Percentiles rank a stretch among this genome's conserved stretches.
Conservation (phyloP, 345 rosid genomes). For the Viola odorata region DNA sequence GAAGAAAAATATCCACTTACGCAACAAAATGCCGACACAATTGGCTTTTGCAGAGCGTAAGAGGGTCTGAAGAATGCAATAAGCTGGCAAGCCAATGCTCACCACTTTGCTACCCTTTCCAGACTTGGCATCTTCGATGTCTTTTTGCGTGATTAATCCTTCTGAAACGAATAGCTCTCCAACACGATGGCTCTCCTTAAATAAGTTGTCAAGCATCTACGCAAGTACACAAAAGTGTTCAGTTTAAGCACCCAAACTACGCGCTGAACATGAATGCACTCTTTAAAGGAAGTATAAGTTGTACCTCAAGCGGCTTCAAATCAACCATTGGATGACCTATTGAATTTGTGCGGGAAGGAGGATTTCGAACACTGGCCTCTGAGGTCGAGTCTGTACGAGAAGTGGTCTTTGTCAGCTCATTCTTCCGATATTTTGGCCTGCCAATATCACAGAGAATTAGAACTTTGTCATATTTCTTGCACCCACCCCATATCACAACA, state of each 20-base stretch:
- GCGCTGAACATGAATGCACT: neutral
- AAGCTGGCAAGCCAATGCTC: constrained; percentile 84
- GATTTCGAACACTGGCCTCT: constrained; percentile 34
- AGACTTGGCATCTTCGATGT: constrained; percentile 73
- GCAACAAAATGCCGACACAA: constrained; percentile 55
- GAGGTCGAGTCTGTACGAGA: constrained; percentile 40
- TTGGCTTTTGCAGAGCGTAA: constrained; percentile 58
- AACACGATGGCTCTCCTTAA: constrained; percentile 46
- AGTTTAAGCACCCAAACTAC: constrained; percentile 14
- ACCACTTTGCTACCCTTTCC: constrained; percentile 56
- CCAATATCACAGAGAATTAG: constrained; percentile 13
- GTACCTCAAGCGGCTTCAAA: constrained; percentile 76
- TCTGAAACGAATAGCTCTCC: constrained; percentile 63
- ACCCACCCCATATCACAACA: neutral
- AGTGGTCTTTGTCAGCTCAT: constrained; percentile 24
- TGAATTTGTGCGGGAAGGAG: constrained; percentile 46
- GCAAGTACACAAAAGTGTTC: constrained; percentile 13
- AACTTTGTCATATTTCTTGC: neutral
- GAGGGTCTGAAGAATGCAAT: constrained; percentile 62
- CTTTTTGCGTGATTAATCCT: constrained; percentile 70
- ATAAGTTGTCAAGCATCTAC: constrained; percentile 59
- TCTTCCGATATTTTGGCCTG: constrained; percentile 54
- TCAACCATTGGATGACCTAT: constrained; percentile 49
- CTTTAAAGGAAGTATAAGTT: neutral
- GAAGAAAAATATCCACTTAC: constrained; percentile 37